phyloP scores from a whole-genome alignment of 2,329 filamentous ascomycete species.

The Arthrobotrys entomopaga region DNA sequence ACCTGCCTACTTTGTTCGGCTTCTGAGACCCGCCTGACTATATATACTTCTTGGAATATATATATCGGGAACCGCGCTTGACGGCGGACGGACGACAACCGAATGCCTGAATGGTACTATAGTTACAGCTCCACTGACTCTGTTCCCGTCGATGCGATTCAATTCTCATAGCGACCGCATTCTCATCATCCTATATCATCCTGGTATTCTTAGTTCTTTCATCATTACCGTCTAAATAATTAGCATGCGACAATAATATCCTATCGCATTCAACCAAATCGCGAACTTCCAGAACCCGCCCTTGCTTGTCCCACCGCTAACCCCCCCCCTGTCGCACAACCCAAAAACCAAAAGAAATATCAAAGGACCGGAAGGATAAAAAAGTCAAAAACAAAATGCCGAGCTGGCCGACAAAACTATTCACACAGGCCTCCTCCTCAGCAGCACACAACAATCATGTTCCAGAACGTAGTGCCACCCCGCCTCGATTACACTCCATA shows the following conservation, averaged over 20 bases:
- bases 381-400: constrained; percentile 35
- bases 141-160: no score
- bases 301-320: neutral
- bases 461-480: constrained; percentile 31
- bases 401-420: constrained; percentile 53
- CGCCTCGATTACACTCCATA: constrained; percentile 49
- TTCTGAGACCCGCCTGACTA: no score
- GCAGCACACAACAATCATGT: constrained; percentile 12
- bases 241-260: neutral
- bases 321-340: constrained; percentile 14
- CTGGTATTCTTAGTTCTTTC: neutral
- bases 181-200: neutral
- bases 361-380: neutral
- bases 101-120: no score
- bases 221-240: neutral
- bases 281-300: no score
- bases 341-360: no score
- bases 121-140: no score
- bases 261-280: no score
- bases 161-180: neutral
- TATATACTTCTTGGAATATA: no score
- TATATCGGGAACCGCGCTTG: no score
- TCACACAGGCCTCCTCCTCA: constrained; percentile 26
- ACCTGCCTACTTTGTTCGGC: no score
- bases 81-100: no score